phyloP scores from a whole-genome alignment of 768 basidiomycete genomes.

The Butyriboletus loyo region DNA sequence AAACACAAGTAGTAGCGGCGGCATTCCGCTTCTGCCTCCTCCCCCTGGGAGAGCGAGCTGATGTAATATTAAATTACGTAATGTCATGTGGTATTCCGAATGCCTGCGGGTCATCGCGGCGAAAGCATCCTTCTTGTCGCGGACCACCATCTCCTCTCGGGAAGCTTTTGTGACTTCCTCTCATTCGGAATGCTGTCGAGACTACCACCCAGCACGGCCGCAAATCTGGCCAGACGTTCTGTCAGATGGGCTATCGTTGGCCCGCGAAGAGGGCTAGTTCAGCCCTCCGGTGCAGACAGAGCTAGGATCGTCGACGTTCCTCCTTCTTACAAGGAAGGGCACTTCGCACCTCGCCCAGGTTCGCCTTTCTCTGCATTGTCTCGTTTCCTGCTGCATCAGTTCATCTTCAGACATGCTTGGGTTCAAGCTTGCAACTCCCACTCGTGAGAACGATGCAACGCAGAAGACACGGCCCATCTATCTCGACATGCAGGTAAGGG shows the following conservation, averaged over 20 bases:
- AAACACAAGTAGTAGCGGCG: conserved; percentile 29
- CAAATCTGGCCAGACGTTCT: conserved; percentile 28
- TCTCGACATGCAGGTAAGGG: conserved; percentile 89
- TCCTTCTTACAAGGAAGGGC: conserved; percentile 62
- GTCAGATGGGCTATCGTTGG: conserved; percentile 19
- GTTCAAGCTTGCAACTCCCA: conserved; percentile 71
- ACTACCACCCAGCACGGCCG: conserved; percentile 40
- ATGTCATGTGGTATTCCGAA: conserved; percentile 1
- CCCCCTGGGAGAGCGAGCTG: conserved; percentile 57
- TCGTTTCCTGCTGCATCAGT: background rate
- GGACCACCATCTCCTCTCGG: conserved; percentile 11
- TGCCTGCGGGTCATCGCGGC: conserved; percentile 5
- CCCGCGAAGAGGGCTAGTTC: conserved; percentile 62
- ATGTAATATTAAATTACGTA: conserved; percentile 20
- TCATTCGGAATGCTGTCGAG: conserved; percentile 58
- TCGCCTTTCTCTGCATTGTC: conserved; percentile 10
- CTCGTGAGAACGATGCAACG: conserved; percentile 52
- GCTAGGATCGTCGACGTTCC: conserved; percentile 83
- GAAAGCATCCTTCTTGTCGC: background rate
- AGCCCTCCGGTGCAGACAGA: conserved; percentile 78
- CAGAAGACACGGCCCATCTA: conserved; percentile 87
- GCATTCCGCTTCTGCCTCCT: conserved; percentile 77
- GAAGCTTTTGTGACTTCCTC: conserved; percentile 1
- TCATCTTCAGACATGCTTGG: conserved; percentile 73
- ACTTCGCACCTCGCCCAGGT: conserved; percentile 74